A percentile compares a stretch with the other conserved stretches of the same genome.
phyloP scores from a whole-genome alignment of 176 grass and related monocot species.

The Carex cristatella region DNA sequence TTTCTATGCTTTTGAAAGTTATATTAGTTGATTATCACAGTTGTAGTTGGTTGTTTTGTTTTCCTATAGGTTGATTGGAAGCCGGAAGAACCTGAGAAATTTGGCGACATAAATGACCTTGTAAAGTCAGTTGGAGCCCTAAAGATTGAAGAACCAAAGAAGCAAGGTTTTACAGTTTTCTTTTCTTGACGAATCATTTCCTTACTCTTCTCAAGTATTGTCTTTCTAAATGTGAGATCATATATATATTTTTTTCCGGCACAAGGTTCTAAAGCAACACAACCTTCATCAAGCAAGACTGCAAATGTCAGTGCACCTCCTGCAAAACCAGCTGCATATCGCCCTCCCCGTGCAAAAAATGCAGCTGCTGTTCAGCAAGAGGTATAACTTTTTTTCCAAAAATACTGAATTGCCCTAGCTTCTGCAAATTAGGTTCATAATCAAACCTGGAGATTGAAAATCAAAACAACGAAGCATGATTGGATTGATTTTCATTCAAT shows the following conservation, averaged over 20 bases:
- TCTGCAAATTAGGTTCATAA: neutral
- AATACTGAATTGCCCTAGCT: neutral
- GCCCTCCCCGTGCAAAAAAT: conserved; percentile 74
- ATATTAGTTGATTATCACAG: neutral
- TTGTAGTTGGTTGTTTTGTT: neutral
- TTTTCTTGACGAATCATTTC: conserved; percentile 11
- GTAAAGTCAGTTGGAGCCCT: conserved; percentile 48
- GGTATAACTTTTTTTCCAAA: conserved; percentile 38
- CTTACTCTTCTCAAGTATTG: neutral
- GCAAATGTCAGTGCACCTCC: conserved; percentile 19
- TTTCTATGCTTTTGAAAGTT: neutral
- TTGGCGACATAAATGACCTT: conserved; percentile 72
- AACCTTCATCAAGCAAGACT: conserved; percentile 49
- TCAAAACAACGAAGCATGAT: neutral
- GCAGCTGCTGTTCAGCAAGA: conserved; percentile 68
- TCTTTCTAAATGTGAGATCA: conserved; percentile 10
- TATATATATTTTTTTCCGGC: conserved; percentile 27
- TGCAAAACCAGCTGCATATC: conserved; percentile 68
- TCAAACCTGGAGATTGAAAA: neutral
- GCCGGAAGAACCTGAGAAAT: conserved; percentile 75
- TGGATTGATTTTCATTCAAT: neutral
- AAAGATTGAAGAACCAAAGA: conserved; percentile 81
- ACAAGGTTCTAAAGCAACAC: conserved; percentile 65
- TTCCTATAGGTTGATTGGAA: conserved; percentile 75
- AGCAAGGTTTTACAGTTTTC: conserved; percentile 50